These are phyloP conservation scores for Hortaea sp. DNA, from an alignment of 2,329 filamentous ascomycete species.

Conservation along the genomic window DNA sequence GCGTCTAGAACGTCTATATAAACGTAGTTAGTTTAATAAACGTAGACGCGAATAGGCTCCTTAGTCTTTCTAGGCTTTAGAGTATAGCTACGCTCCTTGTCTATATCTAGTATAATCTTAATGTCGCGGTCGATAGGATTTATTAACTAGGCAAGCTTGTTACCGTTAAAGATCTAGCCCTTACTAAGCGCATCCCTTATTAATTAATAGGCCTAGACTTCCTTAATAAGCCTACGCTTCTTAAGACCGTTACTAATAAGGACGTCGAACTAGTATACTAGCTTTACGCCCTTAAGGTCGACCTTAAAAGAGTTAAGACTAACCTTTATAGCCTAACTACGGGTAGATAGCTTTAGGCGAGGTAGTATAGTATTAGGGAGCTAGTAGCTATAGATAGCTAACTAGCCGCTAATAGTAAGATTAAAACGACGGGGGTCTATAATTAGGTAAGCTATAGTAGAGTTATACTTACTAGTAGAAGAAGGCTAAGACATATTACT, in stretches of 20 bases:
- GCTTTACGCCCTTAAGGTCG: conserved; percentile 44
- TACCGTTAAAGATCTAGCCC: conserved; percentile 69
- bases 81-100: conserved; percentile 48
- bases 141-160: conserved; percentile 72
- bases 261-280: conserved; percentile 74
- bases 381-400: conserved; percentile 16
- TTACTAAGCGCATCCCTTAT: conserved; percentile 47
- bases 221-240: conserved; percentile 59
- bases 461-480: conserved; percentile 1
- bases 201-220: conserved; percentile 60
- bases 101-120: conserved; percentile 57
- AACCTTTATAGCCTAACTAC: conserved; percentile 31
- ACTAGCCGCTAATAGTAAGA: conserved; percentile 18
- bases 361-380: conserved; percentile 8
- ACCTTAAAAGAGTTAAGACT: conserved; percentile 69
- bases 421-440: conserved; percentile 18
- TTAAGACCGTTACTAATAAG: conserved; percentile 52
- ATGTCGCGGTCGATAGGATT: conserved; percentile 22
- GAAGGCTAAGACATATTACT: conserved; percentile 3
- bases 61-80: conserved; percentile 18
- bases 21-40: conserved; percentile 58
- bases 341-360: conserved; percentile 28
- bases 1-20: conserved; percentile 54
- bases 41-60: conserved; percentile 45
- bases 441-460: neutral